Evolutionary conservation across 495 filamentous ascomycete species (phyloP).

Genomic region (Mycothermus thermophilus): DNA sequence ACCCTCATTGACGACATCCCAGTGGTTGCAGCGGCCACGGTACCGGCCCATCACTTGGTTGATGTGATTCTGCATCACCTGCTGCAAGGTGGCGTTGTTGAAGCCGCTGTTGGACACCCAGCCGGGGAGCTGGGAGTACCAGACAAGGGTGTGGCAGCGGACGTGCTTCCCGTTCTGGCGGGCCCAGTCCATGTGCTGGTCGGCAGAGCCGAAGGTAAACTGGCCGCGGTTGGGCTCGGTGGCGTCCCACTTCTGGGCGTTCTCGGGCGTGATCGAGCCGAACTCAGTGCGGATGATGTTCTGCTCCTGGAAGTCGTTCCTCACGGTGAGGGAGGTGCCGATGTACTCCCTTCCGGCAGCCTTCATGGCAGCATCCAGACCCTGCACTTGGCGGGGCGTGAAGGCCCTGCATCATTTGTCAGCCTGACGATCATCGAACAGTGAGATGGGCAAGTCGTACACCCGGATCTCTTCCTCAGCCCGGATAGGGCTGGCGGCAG

Average conservation of each 20-base stretch:
- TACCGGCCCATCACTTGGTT: slow-evolving; percentile 38
- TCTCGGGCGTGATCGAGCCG: slow-evolving; percentile 39
- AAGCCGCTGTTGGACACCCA: slow-evolving; percentile 42
- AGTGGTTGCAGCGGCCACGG: slow-evolving; percentile 37
- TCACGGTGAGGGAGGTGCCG: slow-evolving; percentile 34
- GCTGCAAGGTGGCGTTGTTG: slow-evolving; percentile 36
- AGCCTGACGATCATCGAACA: not conserved
- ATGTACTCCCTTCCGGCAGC: slow-evolving; percentile 32
- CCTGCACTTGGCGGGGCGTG: slow-evolving; percentile 1
- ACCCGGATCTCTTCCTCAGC: not conserved
- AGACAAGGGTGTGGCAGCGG: slow-evolving; percentile 46
- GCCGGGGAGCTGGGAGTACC: slow-evolving; percentile 44
- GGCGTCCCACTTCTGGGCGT: slow-evolving; percentile 41
- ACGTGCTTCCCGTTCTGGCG: slow-evolving; percentile 38
- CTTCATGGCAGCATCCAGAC: slow-evolving; percentile 1
- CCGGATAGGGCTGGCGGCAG: not conserved
- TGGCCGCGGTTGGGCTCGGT: slow-evolving; percentile 32
- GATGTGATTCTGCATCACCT: slow-evolving; percentile 40
- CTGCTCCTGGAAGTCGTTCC: slow-evolving; percentile 21
- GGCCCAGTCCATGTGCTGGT: slow-evolving; percentile 29
- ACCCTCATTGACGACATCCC: slow-evolving; percentile 55
- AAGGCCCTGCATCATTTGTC: not conserved
- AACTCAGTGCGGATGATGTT: slow-evolving; percentile 33
- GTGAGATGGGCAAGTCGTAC: not conserved
- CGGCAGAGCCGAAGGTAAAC: slow-evolving; percentile 41